Conservation (phyloP, 2,329 filamentous ascomycete species). For the Chaetomium globosum region DNA sequence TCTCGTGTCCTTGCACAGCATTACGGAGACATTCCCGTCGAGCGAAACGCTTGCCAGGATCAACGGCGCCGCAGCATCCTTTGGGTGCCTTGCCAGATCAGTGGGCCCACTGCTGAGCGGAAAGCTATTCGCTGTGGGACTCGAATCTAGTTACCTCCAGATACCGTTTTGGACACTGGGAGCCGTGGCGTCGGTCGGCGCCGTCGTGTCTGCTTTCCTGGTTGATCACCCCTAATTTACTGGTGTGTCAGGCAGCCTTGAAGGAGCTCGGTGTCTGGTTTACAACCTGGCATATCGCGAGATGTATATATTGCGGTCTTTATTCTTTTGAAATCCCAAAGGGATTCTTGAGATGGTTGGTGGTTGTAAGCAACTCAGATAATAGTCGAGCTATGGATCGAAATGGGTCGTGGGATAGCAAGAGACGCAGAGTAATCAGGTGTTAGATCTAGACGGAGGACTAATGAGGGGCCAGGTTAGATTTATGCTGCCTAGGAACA, state of each 20-base stretch:
- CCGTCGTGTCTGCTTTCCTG: constrained; percentile 16
- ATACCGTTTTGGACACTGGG: constrained; percentile 25
- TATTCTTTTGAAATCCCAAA: too few species aligned
- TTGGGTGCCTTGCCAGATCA: constrained; percentile 22
- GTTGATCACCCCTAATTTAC: constrained; percentile 5
- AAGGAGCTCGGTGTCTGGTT: background rate
- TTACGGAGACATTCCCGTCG: constrained; percentile 24
- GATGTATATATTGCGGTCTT: too few species aligned
- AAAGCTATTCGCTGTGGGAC: constrained; percentile 19
- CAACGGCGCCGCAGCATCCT: constrained; percentile 27
- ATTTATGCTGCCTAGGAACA: too few species aligned
- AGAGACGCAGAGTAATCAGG: too few species aligned
- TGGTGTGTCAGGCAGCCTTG: background rate
- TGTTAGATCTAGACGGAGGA: too few species aligned
- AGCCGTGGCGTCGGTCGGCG: constrained; percentile 19
- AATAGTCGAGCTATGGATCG: too few species aligned
- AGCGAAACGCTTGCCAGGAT: constrained; percentile 19
- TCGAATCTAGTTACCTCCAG: constrained; percentile 19
- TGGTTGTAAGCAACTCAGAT: too few species aligned
- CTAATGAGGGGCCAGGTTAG: too few species aligned
- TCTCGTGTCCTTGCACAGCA: constrained; percentile 1
- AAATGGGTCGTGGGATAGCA: too few species aligned
- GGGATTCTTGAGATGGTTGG: too few species aligned
- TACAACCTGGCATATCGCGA: background rate
- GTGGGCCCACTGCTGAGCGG: constrained; percentile 21